These are phyloP conservation scores for Lagerstroemia speciosa DNA, from an alignment of 345 rosid genomes.

Conservation along the genomic window DNA sequence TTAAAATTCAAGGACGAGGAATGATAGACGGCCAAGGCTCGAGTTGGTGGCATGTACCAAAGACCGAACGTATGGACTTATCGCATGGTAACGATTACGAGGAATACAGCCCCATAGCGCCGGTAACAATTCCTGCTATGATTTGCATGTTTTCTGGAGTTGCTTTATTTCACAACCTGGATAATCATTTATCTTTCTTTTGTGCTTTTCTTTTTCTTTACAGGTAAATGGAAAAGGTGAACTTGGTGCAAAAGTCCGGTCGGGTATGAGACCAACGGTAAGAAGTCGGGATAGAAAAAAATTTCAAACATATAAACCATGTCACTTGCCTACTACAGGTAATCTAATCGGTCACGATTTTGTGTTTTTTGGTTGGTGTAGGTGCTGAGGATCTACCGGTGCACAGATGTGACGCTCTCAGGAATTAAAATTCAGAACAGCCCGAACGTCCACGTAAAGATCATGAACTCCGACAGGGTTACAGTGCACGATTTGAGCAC, in stretches of 20 bases:
- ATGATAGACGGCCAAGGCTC: slow-evolving; percentile 32
- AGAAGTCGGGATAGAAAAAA: not conserved
- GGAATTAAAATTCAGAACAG: slow-evolving; percentile 23
- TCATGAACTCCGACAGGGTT: slow-evolving; percentile 18
- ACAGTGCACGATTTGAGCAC: slow-evolving; percentile 17
- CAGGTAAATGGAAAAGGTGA: not conserved
- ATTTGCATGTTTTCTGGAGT: not conserved
- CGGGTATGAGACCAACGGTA: not conserved
- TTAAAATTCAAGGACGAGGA: slow-evolving; percentile 26
- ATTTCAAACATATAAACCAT: no score
- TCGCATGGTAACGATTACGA: not conserved
- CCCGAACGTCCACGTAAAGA: slow-evolving; percentile 29
- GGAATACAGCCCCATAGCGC: not conserved
- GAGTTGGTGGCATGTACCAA: slow-evolving; percentile 25
- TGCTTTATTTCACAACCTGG: no score
- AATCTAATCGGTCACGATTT: not conserved
- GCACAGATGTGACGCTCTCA: slow-evolving; percentile 5
- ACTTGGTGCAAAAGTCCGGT: not conserved
- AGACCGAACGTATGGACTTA: not conserved
- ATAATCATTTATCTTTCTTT: no score
- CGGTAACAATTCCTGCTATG: not conserved
- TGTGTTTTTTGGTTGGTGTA: slow-evolving; percentile 10
- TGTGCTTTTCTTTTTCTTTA: not conserved
- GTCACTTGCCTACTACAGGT: not conserved
- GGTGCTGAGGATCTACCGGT: slow-evolving; percentile 25